These are phyloP conservation scores for Silene noctiflora DNA, from an alignment of 179 eudicot genomes.

Conservation along the genomic window DNA sequence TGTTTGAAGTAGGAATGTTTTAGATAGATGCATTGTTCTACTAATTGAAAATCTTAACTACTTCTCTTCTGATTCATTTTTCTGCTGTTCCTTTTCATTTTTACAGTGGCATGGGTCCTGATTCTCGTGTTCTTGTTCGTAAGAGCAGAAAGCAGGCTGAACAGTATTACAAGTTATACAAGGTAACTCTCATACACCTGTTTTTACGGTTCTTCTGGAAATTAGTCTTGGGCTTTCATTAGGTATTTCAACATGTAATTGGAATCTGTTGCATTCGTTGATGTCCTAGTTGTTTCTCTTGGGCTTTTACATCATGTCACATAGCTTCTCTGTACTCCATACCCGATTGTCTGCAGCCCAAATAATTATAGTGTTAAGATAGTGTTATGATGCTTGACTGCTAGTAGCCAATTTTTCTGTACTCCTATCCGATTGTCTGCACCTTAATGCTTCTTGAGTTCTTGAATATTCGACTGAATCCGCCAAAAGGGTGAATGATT, in stretches of 20 bases:
- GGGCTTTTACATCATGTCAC: neutral
- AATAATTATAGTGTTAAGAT: neutral
- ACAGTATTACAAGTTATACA: conserved; percentile 77
- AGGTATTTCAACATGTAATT: neutral
- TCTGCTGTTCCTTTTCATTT: neutral
- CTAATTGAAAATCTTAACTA: neutral
- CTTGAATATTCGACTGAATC: neutral
- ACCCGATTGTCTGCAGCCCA: too few species aligned
- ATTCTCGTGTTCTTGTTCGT: conserved; percentile 90
- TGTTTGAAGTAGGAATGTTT: neutral
- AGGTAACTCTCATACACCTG: conserved; percentile 36
- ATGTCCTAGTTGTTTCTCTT: neutral
- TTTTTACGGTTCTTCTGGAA: neutral
- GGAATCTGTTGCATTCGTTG: neutral
- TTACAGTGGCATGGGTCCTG: conserved; percentile 97
- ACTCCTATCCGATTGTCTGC: neutral
- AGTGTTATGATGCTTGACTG: neutral
- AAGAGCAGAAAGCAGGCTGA: conserved; percentile 98
- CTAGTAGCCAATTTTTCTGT: neutral
- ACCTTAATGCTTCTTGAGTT: neutral
- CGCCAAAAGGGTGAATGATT: neutral
- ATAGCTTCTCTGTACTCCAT: neutral
- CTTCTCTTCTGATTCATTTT: neutral
- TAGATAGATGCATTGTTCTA: neutral
- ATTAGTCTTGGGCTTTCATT: conserved; percentile 5